A percentile compares a stretch with the other conserved stretches of the same genome.
phyloP scores from a whole-genome alignment of 2,329 filamentous ascomycete species.

The Elsinoe necatrix region DNA sequence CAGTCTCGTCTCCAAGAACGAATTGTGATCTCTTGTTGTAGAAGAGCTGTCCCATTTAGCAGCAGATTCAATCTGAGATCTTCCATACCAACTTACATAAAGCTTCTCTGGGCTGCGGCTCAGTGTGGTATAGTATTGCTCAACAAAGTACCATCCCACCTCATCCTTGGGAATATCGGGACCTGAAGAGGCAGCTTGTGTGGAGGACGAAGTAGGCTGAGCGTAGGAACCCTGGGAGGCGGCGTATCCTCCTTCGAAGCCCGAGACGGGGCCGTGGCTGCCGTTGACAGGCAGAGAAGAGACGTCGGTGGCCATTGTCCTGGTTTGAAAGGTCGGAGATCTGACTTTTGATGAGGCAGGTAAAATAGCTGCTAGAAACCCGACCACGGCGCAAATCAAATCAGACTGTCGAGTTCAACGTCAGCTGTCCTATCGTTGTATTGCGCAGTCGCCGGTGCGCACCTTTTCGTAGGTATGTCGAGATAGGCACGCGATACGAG shows the following conservation, averaged over 20 bases:
- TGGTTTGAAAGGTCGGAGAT: neutral
- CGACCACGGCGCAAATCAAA: neutral
- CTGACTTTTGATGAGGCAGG: neutral
- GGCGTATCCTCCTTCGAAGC: constrained; percentile 34
- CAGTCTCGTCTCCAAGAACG: constrained; percentile 83
- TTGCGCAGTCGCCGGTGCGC: no score
- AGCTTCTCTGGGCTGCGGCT: constrained; percentile 92
- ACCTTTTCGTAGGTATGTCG: neutral
- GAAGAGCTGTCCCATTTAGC: constrained; percentile 54
- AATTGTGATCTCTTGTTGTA: constrained; percentile 95
- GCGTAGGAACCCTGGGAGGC: constrained; percentile 22
- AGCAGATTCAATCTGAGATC: neutral
- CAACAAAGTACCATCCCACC: constrained; percentile 98
- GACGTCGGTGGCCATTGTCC: constrained; percentile 34
- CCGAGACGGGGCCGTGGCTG: constrained; percentile 37
- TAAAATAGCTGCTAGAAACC: neutral
- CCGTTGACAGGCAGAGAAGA: constrained; percentile 39
- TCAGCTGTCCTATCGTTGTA: neutral
- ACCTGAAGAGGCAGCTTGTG: constrained; percentile 19
- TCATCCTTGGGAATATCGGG: constrained; percentile 67
- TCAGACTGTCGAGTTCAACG: neutral
- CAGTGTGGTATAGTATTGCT: constrained; percentile 97
- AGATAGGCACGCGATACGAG: neutral
- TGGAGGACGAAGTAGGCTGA: constrained; percentile 21
- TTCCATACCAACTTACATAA: constrained; percentile 44